These are phyloP conservation scores for Zalaria sp. DNA, from an alignment of 2,329 filamentous ascomycete genomes.

Conservation along the genomic window DNA sequence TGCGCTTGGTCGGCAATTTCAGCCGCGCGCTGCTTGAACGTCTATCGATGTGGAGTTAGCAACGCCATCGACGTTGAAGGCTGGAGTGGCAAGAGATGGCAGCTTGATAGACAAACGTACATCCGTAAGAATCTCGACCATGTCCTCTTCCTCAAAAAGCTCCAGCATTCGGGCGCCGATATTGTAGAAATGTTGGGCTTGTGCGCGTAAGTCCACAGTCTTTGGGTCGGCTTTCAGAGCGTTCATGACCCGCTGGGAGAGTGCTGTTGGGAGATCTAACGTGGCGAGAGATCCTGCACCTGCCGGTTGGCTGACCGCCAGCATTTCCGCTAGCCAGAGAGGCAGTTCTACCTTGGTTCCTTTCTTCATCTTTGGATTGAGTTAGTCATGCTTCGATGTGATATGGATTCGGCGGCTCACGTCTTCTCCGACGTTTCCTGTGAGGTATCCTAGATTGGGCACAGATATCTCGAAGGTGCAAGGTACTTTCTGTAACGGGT, in stretches of 20 bases:
- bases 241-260: conserved; percentile 69
- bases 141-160: conserved; percentile 78
- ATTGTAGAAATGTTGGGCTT: conserved; percentile 78
- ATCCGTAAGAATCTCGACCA: conserved; percentile 44
- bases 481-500: conserved; percentile 61
- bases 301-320: conserved; percentile 47
- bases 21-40: conserved; percentile 66
- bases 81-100: neutral
- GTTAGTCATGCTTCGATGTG: neutral
- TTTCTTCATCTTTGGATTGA: conserved; percentile 48
- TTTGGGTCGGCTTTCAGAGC: conserved; percentile 83
- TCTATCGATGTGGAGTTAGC: conserved; percentile 27
- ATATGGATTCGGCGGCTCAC: conserved; percentile 18
- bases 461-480: conserved; percentile 90
- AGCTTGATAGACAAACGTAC: conserved; percentile 13
- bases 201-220: conserved; percentile 67
- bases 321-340: conserved; percentile 89
- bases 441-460: conserved; percentile 74
- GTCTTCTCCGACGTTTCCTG: conserved; percentile 59
- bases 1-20: conserved; percentile 82
- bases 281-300: conserved; percentile 50
- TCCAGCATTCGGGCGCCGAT: conserved; percentile 77
- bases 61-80: neutral
- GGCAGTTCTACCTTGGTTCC: conserved; percentile 73
- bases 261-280: conserved; percentile 65